These are phyloP conservation scores for Eimeria sp. DNA, from an alignment of 169 alveolate genomes.

Conservation along the genomic window DNA sequence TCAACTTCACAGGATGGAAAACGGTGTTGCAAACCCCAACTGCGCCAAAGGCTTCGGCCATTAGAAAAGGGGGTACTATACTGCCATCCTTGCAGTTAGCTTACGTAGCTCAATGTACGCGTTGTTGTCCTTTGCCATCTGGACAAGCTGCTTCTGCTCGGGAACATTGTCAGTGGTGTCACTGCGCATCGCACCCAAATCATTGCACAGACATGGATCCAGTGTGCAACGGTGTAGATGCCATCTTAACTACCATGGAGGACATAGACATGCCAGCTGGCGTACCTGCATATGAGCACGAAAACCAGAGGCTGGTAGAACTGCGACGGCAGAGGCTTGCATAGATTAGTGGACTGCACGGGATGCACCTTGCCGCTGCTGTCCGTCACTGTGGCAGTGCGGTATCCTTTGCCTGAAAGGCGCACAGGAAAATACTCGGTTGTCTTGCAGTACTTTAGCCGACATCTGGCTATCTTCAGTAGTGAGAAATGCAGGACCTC, in stretches of 20 bases:
- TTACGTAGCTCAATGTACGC: constrained; percentile 87
- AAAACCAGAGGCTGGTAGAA: constrained; percentile 88
- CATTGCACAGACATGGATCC: neutral
- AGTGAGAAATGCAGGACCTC: neutral
- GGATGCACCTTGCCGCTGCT: constrained; percentile 80
- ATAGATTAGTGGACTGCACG: constrained; percentile 83
- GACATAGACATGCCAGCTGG: too few species aligned
- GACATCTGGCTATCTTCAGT: neutral
- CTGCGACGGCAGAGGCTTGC: constrained; percentile 87
- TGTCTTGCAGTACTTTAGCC: constrained; percentile 6
- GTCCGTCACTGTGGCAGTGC: constrained; percentile 78
- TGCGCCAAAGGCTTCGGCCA: neutral
- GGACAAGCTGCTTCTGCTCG: constrained; percentile 87
- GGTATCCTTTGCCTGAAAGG: constrained; percentile 86
- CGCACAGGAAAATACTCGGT: constrained; percentile 1
- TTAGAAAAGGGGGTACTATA: neutral
- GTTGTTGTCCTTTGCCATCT: constrained; percentile 88
- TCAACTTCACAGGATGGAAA: neutral
- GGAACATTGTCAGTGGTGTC: constrained; percentile 86
- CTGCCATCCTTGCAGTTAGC: neutral
- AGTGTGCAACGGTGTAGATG: neutral
- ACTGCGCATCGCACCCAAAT: constrained; percentile 66
- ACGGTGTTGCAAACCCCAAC: neutral
- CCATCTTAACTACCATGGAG: neutral
- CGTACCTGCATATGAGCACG: constrained; percentile 87